A percentile compares a stretch with the other conserved stretches of the same genome.
Conservation (phyloP, 768 basidiomycete genomes). For the Lentinula aciculospora region DNA sequence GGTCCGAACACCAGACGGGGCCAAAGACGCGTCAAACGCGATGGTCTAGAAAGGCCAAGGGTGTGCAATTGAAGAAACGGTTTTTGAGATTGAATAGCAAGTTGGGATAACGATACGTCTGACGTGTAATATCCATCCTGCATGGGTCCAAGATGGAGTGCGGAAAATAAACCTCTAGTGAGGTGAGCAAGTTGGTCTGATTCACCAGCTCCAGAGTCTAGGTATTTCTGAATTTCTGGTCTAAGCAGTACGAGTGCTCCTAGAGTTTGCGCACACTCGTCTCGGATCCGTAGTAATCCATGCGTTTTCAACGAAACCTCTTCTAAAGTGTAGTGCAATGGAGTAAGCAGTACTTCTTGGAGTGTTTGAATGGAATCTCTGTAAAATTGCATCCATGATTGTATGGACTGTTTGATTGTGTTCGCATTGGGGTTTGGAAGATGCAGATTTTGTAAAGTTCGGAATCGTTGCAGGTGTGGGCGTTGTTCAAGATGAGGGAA, state of each 20-base stretch:
- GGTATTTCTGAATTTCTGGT: conserved; percentile 29
- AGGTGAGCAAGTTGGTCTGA: not conserved
- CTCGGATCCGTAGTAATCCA: conserved; percentile 56
- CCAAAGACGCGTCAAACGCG: conserved; percentile 68
- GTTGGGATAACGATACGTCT: conserved; percentile 20
- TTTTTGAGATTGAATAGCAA: conserved; percentile 3
- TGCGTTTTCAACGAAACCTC: conserved; percentile 61
- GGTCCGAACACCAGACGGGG: conserved; percentile 77
- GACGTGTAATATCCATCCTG: conserved; percentile 16
- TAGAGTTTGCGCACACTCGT: conserved; percentile 62
- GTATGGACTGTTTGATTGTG: not conserved
- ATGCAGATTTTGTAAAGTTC: conserved; percentile 9
- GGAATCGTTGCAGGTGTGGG: conserved; percentile 17
- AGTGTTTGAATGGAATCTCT: not conserved
- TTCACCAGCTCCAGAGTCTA: not conserved
- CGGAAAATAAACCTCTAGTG: not conserved
- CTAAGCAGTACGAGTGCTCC: conserved; percentile 58
- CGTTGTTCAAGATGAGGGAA: conserved; percentile 56
- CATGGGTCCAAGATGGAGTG: not conserved
- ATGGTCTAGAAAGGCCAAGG: conserved; percentile 54
- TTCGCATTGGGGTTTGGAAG: conserved; percentile 10
- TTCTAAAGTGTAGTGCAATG: conserved; percentile 59
- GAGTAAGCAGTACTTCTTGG: conserved; percentile 22
- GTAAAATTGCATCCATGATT: not conserved
- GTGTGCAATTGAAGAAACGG: not conserved